Base-by-base conservation (phyloP, 345 rosid genomes). In the Eucalyptus decipiens region DNA sequence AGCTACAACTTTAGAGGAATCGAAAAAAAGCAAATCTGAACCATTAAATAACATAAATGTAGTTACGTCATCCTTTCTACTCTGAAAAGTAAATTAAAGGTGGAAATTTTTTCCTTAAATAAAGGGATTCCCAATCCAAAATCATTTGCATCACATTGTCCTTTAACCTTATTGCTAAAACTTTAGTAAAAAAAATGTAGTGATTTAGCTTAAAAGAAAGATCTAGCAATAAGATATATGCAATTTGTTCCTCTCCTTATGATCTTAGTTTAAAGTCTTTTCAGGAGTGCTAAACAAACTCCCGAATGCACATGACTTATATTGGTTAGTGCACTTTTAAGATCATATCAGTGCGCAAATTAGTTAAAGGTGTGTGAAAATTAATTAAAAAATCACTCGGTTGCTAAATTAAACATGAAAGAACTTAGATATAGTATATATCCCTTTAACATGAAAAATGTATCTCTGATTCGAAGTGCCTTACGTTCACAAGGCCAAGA, bases 311-410 rank as follows among this genome's bases (percentile, higher is more conserved):
- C 26, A 7, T 6, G 5, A 37, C 2, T 28, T 7, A 69, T 72
- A 72, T 10, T 12, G 28, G 3, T 21, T 21, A 21, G 28, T 11
- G 1, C 15, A 7, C 16, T 9, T 76, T 6, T 40, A 11, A 76
- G 3, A 76, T 76, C 28, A 2, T 13, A 11, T 21, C 14, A 76
- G 9, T 24, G 11, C 14, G 24, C 26, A 23, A 5, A 76, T 37
- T 37, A 37, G 16, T 6, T 43, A 5, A 21, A 21, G 7, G 28
- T 4, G 5, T 26, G 14, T 11, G 9, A 76, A 28, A 76, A 7
- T 19, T 6, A 11, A 9, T 40, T 37, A 5, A 2, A 6, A 37
- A 40, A 76, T 21, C 8, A 23, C 16, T 11, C 0, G 5, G 12
- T 6, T 42, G 14, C 15, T 37, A 37, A 72, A 72, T 37, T 19